Conservation (phyloP, 1,139 yeast genomes). For the Suhomyces yuchorum region DNA sequence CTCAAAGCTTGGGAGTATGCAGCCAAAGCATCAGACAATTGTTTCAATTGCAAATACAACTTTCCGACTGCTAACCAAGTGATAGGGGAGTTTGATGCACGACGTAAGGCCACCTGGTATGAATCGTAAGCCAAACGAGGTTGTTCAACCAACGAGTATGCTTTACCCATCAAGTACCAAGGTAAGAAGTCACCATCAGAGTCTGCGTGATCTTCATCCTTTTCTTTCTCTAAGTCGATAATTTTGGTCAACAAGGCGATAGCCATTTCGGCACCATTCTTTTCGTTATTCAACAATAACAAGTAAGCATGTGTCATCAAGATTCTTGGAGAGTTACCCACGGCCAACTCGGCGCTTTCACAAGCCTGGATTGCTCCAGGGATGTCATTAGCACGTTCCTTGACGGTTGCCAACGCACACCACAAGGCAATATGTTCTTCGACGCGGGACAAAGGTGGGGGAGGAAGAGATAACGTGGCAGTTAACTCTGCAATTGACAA, state of each 20-base stretch:
- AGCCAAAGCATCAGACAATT: constrained; percentile 64
- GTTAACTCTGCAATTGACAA: constrained; percentile 49
- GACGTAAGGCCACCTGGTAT: constrained; percentile 57
- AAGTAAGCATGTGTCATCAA: constrained; percentile 51
- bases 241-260: constrained; percentile 40
- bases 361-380: constrained; percentile 51
- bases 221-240: constrained; percentile 30
- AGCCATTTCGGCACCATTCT: constrained; percentile 35
- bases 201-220: constrained; percentile 19
- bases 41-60: constrained; percentile 58
- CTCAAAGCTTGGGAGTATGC: constrained; percentile 68
- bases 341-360: constrained; percentile 46
- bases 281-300: constrained; percentile 32
- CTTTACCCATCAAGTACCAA: constrained; percentile 58
- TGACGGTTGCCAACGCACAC: constrained; percentile 54
- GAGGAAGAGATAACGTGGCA: constrained; percentile 51
- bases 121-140: constrained; percentile 59
- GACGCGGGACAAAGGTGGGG: constrained; percentile 46
- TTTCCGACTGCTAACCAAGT: constrained; percentile 71
- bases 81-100: constrained; percentile 56
- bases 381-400: constrained; percentile 51
- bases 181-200: constrained; percentile 54
- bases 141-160: constrained; percentile 47
- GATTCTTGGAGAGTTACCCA: constrained; percentile 48
- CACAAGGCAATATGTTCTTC: constrained; percentile 53